Evolutionary conservation across 331 rosid species (phyloP).

Genomic region (Quercus lobata): DNA sequence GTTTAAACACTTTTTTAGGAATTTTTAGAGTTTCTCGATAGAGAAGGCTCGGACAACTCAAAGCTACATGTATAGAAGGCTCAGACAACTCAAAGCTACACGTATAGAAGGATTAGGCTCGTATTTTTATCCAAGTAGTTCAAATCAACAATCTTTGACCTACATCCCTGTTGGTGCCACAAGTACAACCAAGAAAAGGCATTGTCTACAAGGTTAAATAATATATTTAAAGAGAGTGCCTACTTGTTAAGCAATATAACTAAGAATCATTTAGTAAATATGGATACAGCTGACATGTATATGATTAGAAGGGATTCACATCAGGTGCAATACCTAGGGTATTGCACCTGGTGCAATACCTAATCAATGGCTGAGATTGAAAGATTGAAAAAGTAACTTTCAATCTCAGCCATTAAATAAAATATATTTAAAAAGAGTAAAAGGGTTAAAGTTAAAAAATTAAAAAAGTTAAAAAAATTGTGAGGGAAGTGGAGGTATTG

Average conservation of each 20-base stretch:
- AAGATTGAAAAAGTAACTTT: too few relatives aligned
- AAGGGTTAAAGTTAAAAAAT: too few relatives aligned
- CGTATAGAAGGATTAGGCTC: background rate
- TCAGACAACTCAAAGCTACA: background rate
- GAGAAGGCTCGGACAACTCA: background rate
- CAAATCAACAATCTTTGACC: background rate
- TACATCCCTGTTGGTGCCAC: background rate
- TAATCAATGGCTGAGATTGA: too few relatives aligned
- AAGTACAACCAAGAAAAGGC: background rate
- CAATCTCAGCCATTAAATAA: too few relatives aligned
- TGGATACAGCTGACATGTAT: too few relatives aligned
- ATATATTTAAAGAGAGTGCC: background rate
- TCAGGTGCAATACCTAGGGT: too few relatives aligned
- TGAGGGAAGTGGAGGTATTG: too few relatives aligned
- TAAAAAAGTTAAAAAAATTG: too few relatives aligned
- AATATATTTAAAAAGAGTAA: too few relatives aligned
- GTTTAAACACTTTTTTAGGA: background rate
- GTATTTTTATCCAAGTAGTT: background rate
- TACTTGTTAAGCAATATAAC: background rate
- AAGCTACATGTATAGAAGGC: background rate
- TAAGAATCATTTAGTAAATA: background rate
- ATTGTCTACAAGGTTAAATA: background rate
- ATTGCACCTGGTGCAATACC: too few relatives aligned
- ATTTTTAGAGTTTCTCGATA: background rate
- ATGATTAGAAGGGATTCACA: too few relatives aligned